These are phyloP conservation scores for Agarophyton chilense DNA, from an alignment of 23 red algal species.

Conservation along the genomic window DNA sequence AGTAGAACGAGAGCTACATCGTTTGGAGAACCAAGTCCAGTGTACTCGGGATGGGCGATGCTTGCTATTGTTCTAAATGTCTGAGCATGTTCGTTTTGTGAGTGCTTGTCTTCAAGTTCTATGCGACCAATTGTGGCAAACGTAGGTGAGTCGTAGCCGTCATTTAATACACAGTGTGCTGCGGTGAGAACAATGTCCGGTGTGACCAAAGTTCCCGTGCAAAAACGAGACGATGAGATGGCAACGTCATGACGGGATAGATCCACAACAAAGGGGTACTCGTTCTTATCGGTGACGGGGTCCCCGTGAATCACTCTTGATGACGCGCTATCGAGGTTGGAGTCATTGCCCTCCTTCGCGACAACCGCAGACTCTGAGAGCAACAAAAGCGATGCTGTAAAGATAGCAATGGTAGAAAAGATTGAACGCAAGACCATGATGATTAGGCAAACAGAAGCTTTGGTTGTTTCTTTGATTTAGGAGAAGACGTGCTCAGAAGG, in stretches of 20 bases:
- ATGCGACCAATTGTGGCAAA: slow-evolving; percentile 60
- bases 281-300: slow-evolving; percentile 40
- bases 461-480: background rate
- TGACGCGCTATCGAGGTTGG: background rate
- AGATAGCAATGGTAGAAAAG: background rate
- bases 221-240: slow-evolving; percentile 76
- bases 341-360: background rate
- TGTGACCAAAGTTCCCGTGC: slow-evolving; percentile 62
- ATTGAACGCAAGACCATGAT: background rate
- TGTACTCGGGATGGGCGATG: slow-evolving; percentile 61
- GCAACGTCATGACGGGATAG: slow-evolving; percentile 47
- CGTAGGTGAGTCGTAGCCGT: slow-evolving; percentile 23
- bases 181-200: slow-evolving; percentile 72
- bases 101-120: slow-evolving; percentile 57
- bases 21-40: slow-evolving; percentile 58
- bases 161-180: slow-evolving; percentile 75
- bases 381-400: background rate
- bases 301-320: slow-evolving; percentile 55
- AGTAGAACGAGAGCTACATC: slow-evolving; percentile 67
- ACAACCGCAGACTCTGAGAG: background rate
- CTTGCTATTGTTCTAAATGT: slow-evolving; percentile 63
- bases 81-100: slow-evolving; percentile 8
- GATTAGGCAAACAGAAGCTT: background rate
- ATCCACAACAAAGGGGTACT: slow-evolving; percentile 68
- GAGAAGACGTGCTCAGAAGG: too few species aligned